These are phyloP conservation scores for Dactylellina parvicollis DNA, from an alignment of 2,329 filamentous ascomycete genomes.

Conservation along the genomic window DNA sequence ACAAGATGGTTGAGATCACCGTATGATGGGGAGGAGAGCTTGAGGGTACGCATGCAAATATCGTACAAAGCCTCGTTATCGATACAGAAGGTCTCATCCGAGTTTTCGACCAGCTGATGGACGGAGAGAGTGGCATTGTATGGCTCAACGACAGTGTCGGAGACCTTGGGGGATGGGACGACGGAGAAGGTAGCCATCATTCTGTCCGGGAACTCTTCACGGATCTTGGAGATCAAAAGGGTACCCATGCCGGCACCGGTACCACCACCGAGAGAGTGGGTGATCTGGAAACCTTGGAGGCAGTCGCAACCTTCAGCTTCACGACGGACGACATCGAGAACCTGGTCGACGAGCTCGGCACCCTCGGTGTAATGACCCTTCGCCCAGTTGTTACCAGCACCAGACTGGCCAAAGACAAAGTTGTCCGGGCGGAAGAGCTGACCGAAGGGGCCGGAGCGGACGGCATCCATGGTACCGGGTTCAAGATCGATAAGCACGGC, in stretches of 20 bases:
- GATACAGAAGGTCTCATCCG: conserved; percentile 99
- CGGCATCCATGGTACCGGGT: conserved; percentile 99
- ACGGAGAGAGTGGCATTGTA: conserved; percentile 99
- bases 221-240: conserved; percentile 99
- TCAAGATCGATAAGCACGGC: conserved; percentile 99
- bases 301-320: conserved; percentile 99
- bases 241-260: conserved; percentile 99
- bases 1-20: conserved; percentile 99
- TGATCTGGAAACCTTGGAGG: conserved; percentile 99
- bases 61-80: conserved; percentile 99
- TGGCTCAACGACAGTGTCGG: conserved; percentile 98
- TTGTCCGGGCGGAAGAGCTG: conserved; percentile 99
- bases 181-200: conserved; percentile 99
- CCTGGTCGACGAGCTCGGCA: conserved; percentile 97
- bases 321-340: conserved; percentile 96
- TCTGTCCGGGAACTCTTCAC: conserved; percentile 99
- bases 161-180: conserved; percentile 98
- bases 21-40: conserved; percentile 98
- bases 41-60: conserved; percentile 99
- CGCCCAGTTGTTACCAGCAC: conserved; percentile 99
- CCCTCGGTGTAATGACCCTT: conserved; percentile 99
- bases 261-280: conserved; percentile 99
- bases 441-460: conserved; percentile 96
- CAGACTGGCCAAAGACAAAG: conserved; percentile 99
- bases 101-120: conserved; percentile 99